These are phyloP conservation scores for Kodamaea kakaduensis DNA, from an alignment of 805 yeast genomes.

Conservation along the genomic window DNA sequence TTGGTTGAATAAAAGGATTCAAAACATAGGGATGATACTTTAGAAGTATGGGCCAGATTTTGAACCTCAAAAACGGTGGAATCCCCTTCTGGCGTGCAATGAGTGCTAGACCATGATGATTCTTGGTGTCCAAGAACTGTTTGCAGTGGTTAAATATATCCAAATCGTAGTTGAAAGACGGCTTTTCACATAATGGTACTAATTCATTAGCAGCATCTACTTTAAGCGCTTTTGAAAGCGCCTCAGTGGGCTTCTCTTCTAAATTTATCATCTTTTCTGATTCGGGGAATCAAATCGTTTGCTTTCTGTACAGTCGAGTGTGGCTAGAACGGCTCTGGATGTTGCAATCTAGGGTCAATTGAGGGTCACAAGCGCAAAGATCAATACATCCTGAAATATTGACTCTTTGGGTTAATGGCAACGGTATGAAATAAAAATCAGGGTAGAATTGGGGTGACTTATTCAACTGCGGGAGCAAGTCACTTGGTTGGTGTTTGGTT, in stretches of 20 bases:
- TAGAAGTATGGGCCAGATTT: slow-evolving; percentile 80
- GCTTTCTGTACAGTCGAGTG: too few species aligned
- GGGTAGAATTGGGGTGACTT: too few species aligned
- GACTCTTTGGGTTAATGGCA: not conserved
- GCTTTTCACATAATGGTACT: too few species aligned
- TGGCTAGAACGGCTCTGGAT: not conserved
- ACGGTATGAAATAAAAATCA: not conserved
- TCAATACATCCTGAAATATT: slow-evolving; percentile 3
- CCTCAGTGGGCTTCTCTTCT: too few species aligned
- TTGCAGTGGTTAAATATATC: slow-evolving; percentile 54
- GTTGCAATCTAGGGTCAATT: too few species aligned
- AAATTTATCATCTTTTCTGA: too few species aligned
- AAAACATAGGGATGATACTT: slow-evolving; percentile 82
- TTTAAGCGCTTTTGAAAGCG: too few species aligned
- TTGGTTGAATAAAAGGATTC: slow-evolving; percentile 70
- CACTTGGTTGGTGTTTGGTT: too few species aligned
- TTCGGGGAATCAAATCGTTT: too few species aligned
- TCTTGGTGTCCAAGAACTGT: slow-evolving; percentile 51
- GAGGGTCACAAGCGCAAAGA: not conserved
- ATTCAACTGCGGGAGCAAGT: too few species aligned
- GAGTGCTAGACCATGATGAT: slow-evolving; percentile 72
- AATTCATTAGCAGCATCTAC: too few species aligned
- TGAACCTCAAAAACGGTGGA: slow-evolving; percentile 74
- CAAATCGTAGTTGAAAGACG: slow-evolving; percentile 33
- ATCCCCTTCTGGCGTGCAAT: slow-evolving; percentile 80